These are phyloP conservation scores for Aspergillus mulundensis DNA, from an alignment of 495 filamentous ascomycete genomes.

Conservation along the genomic window DNA sequence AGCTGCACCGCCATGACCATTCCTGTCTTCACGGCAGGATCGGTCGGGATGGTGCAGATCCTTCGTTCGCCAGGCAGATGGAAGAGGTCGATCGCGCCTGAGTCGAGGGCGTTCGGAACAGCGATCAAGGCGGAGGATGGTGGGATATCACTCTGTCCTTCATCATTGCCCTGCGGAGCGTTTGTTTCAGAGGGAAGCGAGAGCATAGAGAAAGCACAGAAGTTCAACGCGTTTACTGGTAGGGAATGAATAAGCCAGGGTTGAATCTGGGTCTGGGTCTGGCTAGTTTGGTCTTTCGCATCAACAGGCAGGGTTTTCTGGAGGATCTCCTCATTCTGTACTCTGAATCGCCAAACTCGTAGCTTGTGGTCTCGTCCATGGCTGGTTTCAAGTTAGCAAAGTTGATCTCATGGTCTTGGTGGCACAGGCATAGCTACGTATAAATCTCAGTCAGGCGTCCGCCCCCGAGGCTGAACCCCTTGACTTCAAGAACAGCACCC, in stretches of 20 bases:
- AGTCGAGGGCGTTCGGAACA: slow-evolving; percentile 71
- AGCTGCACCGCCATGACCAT: slow-evolving; percentile 88
- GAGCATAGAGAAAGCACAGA: slow-evolving; percentile 76
- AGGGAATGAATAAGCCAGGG: slow-evolving; percentile 86
- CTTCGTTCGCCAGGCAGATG: slow-evolving; percentile 71
- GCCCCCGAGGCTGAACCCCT: slow-evolving; percentile 45
- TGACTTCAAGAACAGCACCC: slow-evolving; percentile 69
- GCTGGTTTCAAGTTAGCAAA: slow-evolving; percentile 35
- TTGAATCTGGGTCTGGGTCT: slow-evolving; percentile 25
- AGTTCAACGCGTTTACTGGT: slow-evolving; percentile 89
- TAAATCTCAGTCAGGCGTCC: slow-evolving; percentile 54
- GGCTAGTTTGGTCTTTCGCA: slow-evolving; percentile 25
- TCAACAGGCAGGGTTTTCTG: slow-evolving; percentile 70
- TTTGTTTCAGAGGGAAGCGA: slow-evolving; percentile 13
- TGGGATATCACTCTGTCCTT: background rate
- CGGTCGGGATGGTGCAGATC: slow-evolving; percentile 59
- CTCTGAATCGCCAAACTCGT: slow-evolving; percentile 71
- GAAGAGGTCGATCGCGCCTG: slow-evolving; percentile 82
- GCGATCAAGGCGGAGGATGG: slow-evolving; percentile 54
- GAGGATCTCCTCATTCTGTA: slow-evolving; percentile 53
- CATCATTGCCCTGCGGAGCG: background rate
- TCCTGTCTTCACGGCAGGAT: slow-evolving; percentile 58
- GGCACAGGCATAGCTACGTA: slow-evolving; percentile 57
- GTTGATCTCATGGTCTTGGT: slow-evolving; percentile 3
- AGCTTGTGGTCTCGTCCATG: slow-evolving; percentile 90